Conservation (phyloP, 2,329 filamentous ascomycete species). For the Cladobotryum protrusum region DNA sequence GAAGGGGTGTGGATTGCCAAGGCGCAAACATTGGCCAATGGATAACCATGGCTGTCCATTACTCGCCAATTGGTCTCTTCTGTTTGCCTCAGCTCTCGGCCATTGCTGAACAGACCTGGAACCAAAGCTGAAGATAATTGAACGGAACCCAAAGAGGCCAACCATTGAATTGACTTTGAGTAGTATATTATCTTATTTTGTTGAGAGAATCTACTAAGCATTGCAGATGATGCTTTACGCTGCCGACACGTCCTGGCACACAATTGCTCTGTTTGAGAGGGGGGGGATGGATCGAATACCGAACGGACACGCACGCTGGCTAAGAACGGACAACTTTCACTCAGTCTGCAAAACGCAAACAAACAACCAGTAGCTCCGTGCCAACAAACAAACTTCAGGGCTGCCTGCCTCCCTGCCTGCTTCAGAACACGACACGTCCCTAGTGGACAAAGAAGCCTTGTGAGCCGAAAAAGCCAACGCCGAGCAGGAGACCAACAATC, state of each 20-base stretch:
- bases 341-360: not conserved
- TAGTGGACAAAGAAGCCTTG: not conserved
- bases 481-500: too few relatives aligned
- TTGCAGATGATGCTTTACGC: too few relatives aligned
- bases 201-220: too few relatives aligned
- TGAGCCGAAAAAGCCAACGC: not conserved
- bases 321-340: too few relatives aligned
- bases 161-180: too few relatives aligned
- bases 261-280: not conserved
- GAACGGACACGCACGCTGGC: too few relatives aligned
- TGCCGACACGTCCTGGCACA: not conserved
- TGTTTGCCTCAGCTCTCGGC: conserved; percentile 1
- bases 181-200: too few relatives aligned
- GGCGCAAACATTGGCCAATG: conserved; percentile 11
- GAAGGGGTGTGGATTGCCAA: conserved; percentile 8
- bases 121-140: too few relatives aligned
- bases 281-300: not conserved
- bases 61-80: conserved; percentile 9
- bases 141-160: too few relatives aligned
- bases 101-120: not conserved
- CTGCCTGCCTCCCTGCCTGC: not conserved
- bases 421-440: too few relatives aligned
- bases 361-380: not conserved
- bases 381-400: not conserved
- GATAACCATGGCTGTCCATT: conserved; percentile 1